phyloP scores from a whole-genome alignment of 1,284 basidiomycete species.

The Malassezia japonica region DNA sequence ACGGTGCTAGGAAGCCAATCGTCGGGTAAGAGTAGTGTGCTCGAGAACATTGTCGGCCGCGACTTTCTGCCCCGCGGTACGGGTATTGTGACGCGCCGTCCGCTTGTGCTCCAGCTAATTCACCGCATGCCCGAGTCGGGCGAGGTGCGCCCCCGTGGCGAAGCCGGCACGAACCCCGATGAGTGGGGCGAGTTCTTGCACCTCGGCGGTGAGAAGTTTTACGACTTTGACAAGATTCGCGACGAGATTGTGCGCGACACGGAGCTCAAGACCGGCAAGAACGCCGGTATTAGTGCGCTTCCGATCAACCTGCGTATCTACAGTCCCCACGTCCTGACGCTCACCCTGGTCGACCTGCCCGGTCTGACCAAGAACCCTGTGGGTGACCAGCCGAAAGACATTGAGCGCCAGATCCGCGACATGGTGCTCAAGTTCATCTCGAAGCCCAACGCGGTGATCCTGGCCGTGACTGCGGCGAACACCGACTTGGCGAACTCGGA shows the following conservation, averaged over 20 bases:
- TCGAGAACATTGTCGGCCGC: constrained; percentile 86
- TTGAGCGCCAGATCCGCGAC: constrained; percentile 92
- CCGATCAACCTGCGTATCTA: constrained; percentile 95
- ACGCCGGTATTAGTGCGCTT: constrained; percentile 71
- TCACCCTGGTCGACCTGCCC: constrained; percentile 92
- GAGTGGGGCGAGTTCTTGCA: constrained; percentile 96
- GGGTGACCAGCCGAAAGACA: constrained; percentile 92
- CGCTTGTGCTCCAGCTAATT: constrained; percentile 87
- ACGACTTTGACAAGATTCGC: constrained; percentile 91
- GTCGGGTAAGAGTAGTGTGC: constrained; percentile 53
- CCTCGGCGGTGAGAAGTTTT: constrained; percentile 89
- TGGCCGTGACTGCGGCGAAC: constrained; percentile 92
- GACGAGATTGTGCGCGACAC: constrained; percentile 94
- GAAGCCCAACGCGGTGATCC: constrained; percentile 69
- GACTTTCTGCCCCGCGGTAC: constrained; percentile 79
- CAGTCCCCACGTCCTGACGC: constrained; percentile 89
- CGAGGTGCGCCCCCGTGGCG: constrained; percentile 34
- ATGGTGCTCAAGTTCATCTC: constrained; percentile 95
- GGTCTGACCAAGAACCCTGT: constrained; percentile 92
- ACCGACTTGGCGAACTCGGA: constrained; percentile 97
- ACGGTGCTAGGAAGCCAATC: constrained; percentile 50
- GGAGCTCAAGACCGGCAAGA: constrained; percentile 93
- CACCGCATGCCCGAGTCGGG: constrained; percentile 56
- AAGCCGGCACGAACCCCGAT: constrained; percentile 65
- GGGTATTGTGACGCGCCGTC: constrained; percentile 92